These are phyloP conservation scores for Dillenia suffruticosa DNA, from an alignment of 164 flowering plant genomes.

Conservation along the genomic window DNA sequence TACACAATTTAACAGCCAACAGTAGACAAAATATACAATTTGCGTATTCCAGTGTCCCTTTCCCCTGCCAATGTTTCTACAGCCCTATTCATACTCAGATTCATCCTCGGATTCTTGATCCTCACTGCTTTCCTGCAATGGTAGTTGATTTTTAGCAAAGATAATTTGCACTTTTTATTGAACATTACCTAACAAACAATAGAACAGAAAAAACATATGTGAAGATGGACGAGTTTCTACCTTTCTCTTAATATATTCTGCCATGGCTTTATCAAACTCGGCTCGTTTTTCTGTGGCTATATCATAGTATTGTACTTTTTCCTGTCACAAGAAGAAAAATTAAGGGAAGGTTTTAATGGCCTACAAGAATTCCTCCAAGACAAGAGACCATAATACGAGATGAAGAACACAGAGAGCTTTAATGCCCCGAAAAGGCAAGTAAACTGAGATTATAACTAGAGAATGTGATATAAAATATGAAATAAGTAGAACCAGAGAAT, in stretches of 20 bases:
- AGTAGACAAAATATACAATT: constrained; percentile 17
- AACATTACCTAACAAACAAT: neutral
- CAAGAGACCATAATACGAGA: too few species aligned
- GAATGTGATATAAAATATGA: too few species aligned
- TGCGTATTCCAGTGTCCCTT: neutral
- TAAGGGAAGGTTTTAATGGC: too few species aligned
- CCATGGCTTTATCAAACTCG: constrained; percentile 77
- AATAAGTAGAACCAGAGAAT: too few species aligned
- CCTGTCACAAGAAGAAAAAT: constrained; percentile 34
- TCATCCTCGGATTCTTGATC: constrained; percentile 39
- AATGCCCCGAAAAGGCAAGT: too few species aligned
- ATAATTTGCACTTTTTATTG: neutral
- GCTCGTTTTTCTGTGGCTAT: constrained; percentile 87
- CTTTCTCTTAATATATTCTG: constrained; percentile 67
- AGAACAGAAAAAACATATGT: neutral
- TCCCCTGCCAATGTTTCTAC: neutral
- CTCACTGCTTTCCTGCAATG: constrained; percentile 76
- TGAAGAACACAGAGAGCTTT: too few species aligned
- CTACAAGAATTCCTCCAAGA: too few species aligned
- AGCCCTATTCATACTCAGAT: constrained; percentile 32
- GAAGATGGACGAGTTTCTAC: constrained; percentile 20
- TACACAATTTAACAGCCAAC: too few species aligned
- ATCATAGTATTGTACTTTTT: constrained; percentile 89
- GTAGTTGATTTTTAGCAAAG: neutral
- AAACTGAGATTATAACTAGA: too few species aligned